A percentile compares a stretch with the other conserved stretches of the same genome.
phyloP scores from a whole-genome alignment of 805 yeast species.

The Cyberlindnera americana region DNA sequence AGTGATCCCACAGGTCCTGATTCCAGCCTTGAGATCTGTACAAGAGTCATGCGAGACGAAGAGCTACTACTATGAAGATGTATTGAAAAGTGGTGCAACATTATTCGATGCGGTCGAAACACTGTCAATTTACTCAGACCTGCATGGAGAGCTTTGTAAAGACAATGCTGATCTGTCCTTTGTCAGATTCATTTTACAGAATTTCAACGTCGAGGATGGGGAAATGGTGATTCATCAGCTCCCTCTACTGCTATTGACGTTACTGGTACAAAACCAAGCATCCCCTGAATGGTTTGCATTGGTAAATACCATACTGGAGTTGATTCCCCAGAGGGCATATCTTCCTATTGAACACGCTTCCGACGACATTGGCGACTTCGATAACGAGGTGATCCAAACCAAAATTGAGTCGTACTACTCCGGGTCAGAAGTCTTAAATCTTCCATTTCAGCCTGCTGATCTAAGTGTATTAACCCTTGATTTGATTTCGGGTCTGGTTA shows the following conservation, averaged over 20 bases:
- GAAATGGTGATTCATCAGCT: conserved; percentile 76
- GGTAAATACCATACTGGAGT: conserved; percentile 40
- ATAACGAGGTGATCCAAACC: conserved; percentile 23
- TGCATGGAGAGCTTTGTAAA: conserved; percentile 39
- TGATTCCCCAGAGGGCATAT: conserved; percentile 63
- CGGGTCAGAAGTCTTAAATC: conserved; percentile 25
- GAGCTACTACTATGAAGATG: conserved; percentile 35
- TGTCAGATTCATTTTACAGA: conserved; percentile 54
- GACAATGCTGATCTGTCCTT: conserved; percentile 40
- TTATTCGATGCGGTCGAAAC: conserved; percentile 90
- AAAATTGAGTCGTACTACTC: conserved; percentile 35
- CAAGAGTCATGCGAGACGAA: conserved; percentile 28
- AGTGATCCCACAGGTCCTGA: conserved; percentile 65
- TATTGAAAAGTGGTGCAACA: conserved; percentile 55
- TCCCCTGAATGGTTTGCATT: conserved; percentile 36
- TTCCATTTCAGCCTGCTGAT: conserved; percentile 43
- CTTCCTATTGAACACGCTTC: conserved; percentile 47
- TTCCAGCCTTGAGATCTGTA: conserved; percentile 58
- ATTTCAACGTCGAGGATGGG: conserved; percentile 79
- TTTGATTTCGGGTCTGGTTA: conserved; percentile 27
- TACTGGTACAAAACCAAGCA: conserved; percentile 31
- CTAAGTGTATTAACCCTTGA: conserved; percentile 39
- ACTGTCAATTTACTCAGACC: conserved; percentile 66
- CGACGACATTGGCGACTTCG: conserved; percentile 12
- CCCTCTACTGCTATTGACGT: conserved; percentile 61